A percentile compares a stretch with the other conserved stretches of the same genome.
phyloP scores from a whole-genome alignment of 768 basidiomycete species.

The Xerocomellus amylosporus region DNA sequence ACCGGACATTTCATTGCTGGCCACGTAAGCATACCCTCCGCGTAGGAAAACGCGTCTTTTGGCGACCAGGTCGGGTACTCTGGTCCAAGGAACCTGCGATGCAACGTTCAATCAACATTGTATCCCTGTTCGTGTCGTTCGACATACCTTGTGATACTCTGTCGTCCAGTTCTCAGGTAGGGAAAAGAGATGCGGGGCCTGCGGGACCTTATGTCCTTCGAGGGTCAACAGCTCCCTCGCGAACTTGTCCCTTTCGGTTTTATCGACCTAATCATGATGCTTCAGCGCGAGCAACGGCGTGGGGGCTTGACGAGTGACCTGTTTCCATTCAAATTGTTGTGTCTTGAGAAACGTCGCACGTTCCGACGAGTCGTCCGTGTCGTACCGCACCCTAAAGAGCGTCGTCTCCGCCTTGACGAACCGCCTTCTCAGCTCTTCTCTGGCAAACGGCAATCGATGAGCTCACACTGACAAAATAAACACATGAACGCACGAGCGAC shows the following conservation, averaged over 20 bases:
- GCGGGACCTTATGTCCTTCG: constrained; percentile 19
- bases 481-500: constrained; percentile 74
- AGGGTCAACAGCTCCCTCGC: constrained; percentile 44
- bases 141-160: constrained; percentile 69
- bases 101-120: neutral
- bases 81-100: constrained; percentile 91
- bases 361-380: constrained; percentile 57
- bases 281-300: neutral
- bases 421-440: constrained; percentile 84
- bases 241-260: constrained; percentile 52
- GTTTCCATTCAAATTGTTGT: constrained; percentile 60
- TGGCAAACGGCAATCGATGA: constrained; percentile 29
- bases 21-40: constrained; percentile 88
- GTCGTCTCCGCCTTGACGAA: constrained; percentile 89
- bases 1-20: constrained; percentile 70
- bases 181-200: fast-evolving
- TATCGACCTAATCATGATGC: constrained; percentile 45
- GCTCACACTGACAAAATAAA: neutral
- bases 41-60: constrained; percentile 74
- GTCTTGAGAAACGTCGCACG: constrained; percentile 55
- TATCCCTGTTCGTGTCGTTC: neutral
- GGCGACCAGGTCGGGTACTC: constrained; percentile 89
- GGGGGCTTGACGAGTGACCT: constrained; percentile 39
- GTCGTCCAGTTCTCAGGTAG: neutral
- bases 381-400: constrained; percentile 81